Evolutionary conservation across 176 grass and related monocot species (phyloP).

Genomic region (Thalia dealbata): DNA sequence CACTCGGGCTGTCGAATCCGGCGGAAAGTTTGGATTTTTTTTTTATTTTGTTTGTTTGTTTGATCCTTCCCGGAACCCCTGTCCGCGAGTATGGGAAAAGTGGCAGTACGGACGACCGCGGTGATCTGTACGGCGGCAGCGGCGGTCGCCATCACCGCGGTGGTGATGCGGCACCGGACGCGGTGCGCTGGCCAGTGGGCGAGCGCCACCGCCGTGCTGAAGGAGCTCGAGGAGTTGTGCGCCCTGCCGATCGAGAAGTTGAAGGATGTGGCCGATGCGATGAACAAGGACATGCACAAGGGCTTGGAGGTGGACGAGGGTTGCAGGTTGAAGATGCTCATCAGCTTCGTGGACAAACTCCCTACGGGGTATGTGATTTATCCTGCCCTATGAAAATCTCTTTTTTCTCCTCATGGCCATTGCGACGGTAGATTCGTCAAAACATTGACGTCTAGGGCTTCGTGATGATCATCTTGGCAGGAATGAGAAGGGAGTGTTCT

Average conservation of each 20-base stretch:
- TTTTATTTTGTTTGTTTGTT: too few relatives aligned
- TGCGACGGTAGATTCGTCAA: background rate
- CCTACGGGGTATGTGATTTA: background rate
- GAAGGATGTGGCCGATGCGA: slow-evolving; percentile 18
- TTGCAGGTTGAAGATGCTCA: slow-evolving; percentile 18
- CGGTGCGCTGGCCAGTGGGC: slow-evolving; percentile 9
- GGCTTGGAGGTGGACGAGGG: slow-evolving; percentile 5
- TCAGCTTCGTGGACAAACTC: slow-evolving; percentile 18
- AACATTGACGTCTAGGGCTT: background rate
- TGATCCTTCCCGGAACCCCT: background rate
- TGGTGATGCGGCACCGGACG: slow-evolving; percentile 12
- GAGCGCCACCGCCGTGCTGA: background rate
- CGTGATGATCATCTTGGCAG: background rate
- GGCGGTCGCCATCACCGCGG: background rate
- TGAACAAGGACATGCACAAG: slow-evolving; percentile 13
- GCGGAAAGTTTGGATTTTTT: background rate
- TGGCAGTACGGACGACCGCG: background rate
- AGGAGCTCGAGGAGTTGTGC: slow-evolving; percentile 15
- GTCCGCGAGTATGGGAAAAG: background rate
- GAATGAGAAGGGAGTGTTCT: slow-evolving; percentile 15
- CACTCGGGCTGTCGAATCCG: background rate
- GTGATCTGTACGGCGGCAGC: slow-evolving; percentile 6
- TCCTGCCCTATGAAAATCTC: background rate
- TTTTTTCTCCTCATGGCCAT: background rate
- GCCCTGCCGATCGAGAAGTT: slow-evolving; percentile 1